Conservation (phyloP, 306 rosid species). For the Vicia villosa region DNA sequence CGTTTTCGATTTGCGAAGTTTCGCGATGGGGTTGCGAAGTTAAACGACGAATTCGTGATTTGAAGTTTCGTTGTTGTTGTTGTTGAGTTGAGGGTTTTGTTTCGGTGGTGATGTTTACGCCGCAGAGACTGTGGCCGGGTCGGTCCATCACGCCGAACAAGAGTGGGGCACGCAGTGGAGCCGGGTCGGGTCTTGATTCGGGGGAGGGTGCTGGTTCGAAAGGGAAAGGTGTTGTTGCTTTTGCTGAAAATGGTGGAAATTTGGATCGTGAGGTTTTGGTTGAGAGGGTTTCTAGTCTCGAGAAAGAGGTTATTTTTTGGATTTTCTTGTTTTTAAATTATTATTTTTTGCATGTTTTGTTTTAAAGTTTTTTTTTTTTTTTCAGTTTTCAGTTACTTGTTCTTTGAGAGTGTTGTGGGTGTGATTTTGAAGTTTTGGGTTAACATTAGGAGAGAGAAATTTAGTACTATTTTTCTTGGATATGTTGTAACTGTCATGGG, state of each 20-base stretch:
- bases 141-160: slow-evolving; percentile 66
- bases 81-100: slow-evolving; percentile 23
- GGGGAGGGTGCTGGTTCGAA: slow-evolving; percentile 52
- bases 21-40: slow-evolving; percentile 19
- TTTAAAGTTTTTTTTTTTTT: neutral
- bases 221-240: slow-evolving; percentile 55
- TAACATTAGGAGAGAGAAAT: neutral
- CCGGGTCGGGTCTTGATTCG: slow-evolving; percentile 53
- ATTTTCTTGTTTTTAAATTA: neutral
- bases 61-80: slow-evolving; percentile 32
- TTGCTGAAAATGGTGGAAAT: slow-evolving; percentile 65
- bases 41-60: slow-evolving; percentile 30
- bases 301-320: slow-evolving; percentile 65
- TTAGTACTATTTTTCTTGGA: neutral
- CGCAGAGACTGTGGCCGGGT: slow-evolving; percentile 69
- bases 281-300: slow-evolving; percentile 59
- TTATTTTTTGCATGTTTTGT: neutral
- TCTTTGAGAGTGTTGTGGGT: neutral
- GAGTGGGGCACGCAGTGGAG: slow-evolving; percentile 52
- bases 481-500: neutral
- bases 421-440: slow-evolving; percentile 18
- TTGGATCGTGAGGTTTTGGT: slow-evolving; percentile 61
- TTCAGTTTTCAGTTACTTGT: slow-evolving; percentile 6
- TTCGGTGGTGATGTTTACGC: slow-evolving; percentile 61
- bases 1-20: slow-evolving; percentile 6